Percentiles rank a stretch among this genome's conserved stretches.
Conservation (phyloP, 2,329 filamentous ascomycete genomes). For the Penicillium sp. region DNA sequence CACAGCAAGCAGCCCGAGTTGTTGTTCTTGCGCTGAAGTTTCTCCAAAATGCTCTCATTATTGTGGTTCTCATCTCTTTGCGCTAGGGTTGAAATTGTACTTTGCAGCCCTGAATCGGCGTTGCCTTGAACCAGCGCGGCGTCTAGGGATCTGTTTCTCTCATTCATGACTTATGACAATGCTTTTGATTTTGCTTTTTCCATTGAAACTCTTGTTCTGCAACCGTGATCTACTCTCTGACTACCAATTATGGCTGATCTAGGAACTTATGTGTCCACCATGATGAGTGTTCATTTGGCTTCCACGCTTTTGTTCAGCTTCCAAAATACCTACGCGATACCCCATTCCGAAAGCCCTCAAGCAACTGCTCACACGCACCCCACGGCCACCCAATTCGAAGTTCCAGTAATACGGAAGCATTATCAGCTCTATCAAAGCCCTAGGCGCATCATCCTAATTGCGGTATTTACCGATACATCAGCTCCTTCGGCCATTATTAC, state of each 20-base stretch:
- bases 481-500: neutral
- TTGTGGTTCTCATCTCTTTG: neutral
- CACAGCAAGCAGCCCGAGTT: neutral
- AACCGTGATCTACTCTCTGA: constrained; percentile 4
- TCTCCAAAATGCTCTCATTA: neutral
- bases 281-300: neutral
- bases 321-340: neutral
- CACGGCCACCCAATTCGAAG: neutral
- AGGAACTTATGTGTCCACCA: neutral
- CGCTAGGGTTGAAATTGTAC: neutral
- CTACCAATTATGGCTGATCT: neutral
- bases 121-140: neutral
- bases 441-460: neutral
- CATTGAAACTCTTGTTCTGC: neutral
- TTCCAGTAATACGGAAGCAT: neutral
- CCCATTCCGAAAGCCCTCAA: neutral
- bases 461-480: neutral
- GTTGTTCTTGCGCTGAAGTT: neutral
- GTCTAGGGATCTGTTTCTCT: neutral
- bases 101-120: neutral
- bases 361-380: neutral
- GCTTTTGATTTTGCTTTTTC: neutral
- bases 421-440: neutral
- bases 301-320: neutral
- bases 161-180: constrained; percentile 2